These are phyloP conservation scores for Rhizopus delemar DNA, from an alignment of 371 early-diverging fungal species.

Conservation along the genomic window DNA sequence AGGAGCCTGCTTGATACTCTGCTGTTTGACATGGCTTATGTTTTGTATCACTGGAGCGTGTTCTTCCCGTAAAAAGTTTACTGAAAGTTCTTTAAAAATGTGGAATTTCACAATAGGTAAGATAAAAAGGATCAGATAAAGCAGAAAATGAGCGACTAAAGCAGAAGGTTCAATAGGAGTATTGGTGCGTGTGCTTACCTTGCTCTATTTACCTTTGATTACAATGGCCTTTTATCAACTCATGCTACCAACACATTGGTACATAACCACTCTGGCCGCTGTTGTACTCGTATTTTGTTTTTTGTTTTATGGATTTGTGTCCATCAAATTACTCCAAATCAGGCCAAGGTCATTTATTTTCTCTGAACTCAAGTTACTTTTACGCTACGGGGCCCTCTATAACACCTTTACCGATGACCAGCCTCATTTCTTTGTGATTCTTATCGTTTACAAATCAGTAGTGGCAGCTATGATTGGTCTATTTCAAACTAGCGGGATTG, in stretches of 20 bases:
- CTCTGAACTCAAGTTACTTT: slow-evolving; percentile 46
- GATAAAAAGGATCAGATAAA: not conserved
- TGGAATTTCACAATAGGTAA: slow-evolving; percentile 34
- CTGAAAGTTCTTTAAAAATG: slow-evolving; percentile 10
- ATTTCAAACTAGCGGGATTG: slow-evolving; percentile 36
- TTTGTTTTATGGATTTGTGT: slow-evolving; percentile 36
- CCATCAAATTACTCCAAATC: slow-evolving; percentile 36
- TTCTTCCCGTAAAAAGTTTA: not conserved
- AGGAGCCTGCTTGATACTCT: slow-evolving; percentile 25
- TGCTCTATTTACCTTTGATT: slow-evolving; percentile 43
- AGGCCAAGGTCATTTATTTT: slow-evolving; percentile 47
- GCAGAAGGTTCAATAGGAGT: slow-evolving; percentile 24
- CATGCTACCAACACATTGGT: slow-evolving; percentile 43
- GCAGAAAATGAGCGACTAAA: not conserved
- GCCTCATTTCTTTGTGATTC: slow-evolving; percentile 48
- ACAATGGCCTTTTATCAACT: slow-evolving; percentile 41
- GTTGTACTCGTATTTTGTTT: slow-evolving; percentile 34
- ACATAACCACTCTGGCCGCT: slow-evolving; percentile 32
- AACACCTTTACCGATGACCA: slow-evolving; percentile 53
- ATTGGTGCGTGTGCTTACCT: slow-evolving; percentile 29
- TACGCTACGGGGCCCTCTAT: slow-evolving; percentile 56
- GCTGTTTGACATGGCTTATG: slow-evolving; percentile 17
- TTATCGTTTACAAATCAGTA: slow-evolving; percentile 36
- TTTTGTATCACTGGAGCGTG: slow-evolving; percentile 5
- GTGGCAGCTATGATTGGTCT: slow-evolving; percentile 43